These are phyloP conservation scores for Gynostemma pentaphyllum DNA, from an alignment of 306 rosid genomes.

Conservation along the genomic window DNA sequence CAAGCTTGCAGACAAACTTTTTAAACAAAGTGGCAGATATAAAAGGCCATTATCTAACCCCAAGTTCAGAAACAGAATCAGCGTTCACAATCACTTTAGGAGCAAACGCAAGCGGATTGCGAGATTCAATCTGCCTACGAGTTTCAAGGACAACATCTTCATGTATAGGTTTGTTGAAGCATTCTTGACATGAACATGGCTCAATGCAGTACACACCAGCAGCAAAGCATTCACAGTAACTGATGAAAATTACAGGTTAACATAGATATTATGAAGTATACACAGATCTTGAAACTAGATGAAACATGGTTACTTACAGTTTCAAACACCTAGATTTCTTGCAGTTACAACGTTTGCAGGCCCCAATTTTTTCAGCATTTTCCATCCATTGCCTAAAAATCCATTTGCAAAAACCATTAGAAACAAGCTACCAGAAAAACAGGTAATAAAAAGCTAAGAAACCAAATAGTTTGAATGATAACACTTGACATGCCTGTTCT, in stretches of 20 bases:
- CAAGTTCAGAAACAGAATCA: slow-evolving; percentile 45
- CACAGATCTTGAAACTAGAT: neutral
- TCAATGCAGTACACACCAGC: slow-evolving; percentile 89
- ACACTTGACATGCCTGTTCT: slow-evolving; percentile 43
- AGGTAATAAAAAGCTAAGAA: slow-evolving; percentile 13
- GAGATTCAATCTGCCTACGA: slow-evolving; percentile 77
- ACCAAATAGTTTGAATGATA: neutral
- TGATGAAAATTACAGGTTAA: slow-evolving; percentile 10
- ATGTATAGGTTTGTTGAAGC: slow-evolving; percentile 73
- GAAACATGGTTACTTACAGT: slow-evolving; percentile 39
- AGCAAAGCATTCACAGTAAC: slow-evolving; percentile 90
- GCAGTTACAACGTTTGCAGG: slow-evolving; percentile 84
- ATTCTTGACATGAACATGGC: slow-evolving; percentile 68
- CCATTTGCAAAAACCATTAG: slow-evolving; percentile 6
- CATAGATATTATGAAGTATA: neutral
- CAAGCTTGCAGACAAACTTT: slow-evolving; percentile 11
- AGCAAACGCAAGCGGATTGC: slow-evolving; percentile 93
- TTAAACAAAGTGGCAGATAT: neutral
- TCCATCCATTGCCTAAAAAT: slow-evolving; percentile 57
- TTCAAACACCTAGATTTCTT: slow-evolving; percentile 90
- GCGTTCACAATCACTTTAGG: slow-evolving; percentile 66
- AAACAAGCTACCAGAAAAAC: slow-evolving; percentile 11
- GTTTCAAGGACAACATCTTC: slow-evolving; percentile 61
- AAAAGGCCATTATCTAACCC: slow-evolving; percentile 37
- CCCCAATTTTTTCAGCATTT: slow-evolving; percentile 38